Base-by-base conservation (phyloP, 257 asterid genomes). In the Ocimum tenuiflorum region DNA sequence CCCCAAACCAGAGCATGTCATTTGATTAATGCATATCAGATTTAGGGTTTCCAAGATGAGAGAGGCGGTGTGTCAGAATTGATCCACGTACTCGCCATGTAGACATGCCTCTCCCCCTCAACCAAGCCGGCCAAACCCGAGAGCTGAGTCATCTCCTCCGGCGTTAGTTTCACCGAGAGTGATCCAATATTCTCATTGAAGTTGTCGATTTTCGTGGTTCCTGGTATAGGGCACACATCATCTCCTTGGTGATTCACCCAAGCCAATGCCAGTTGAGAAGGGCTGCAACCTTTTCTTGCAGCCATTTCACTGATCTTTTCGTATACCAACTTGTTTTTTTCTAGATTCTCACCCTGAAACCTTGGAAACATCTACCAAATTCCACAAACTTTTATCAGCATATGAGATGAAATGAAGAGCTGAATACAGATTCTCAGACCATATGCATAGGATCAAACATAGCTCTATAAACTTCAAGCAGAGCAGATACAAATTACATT, bases 201-300 rank as follows among this genome's bases (percentile, higher is more conserved):
- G 52, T 77, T 77, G 3, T 54, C 41, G 12, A 61, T 61, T 58
- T 62, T 74, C 46, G 79, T 78, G 23, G 82, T 78, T 58, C 82
- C 73, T 0, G 58, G 77, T 52, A 31, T 68, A 4, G 73, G 73
- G 23, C 49, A 48, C 35, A 63, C 69, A 7, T 63, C 69, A 18
- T 61, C 66, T n/a, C 75, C 81, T 50, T 68, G 76, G 41, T 70
- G 74, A 49, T 69, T 69, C 36, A 73, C 57, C 82, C 82, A 73
- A 7, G 79, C 79, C 11, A 67, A 46, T n/a, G 71, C 76, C 35
- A 71, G 61, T 55, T 71, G 76, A 2, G 76, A 71, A 0, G 71
- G 22, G 9, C 67, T 63, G 60, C 76, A 71, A 4, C 60, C 76
- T 53, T 71, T 71, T 14, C 53, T 53, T 1, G 46, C 52, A 22